phyloP scores from a whole-genome alignment of 2,329 filamentous ascomycete genomes.

The Leptosphaerulina australis region DNA sequence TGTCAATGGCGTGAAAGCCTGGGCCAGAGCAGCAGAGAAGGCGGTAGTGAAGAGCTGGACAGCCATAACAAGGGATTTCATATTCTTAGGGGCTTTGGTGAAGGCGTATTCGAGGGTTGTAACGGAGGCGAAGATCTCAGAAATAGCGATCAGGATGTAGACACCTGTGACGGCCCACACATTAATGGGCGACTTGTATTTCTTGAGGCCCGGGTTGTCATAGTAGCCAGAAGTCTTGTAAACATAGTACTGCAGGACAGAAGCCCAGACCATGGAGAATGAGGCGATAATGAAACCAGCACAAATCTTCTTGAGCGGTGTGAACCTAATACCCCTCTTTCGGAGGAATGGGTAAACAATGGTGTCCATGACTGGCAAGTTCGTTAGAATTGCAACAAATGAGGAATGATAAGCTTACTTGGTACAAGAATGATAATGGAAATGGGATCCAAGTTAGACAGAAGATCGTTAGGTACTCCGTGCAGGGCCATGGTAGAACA shows the following conservation, averaged over 20 bases:
- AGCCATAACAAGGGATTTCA: conserved; percentile 55
- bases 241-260: conserved; percentile 64
- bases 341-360: conserved; percentile 73
- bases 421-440: conserved; percentile 77
- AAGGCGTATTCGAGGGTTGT: conserved; percentile 75
- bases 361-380: conserved; percentile 60
- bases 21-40: conserved; percentile 39
- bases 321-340: conserved; percentile 68
- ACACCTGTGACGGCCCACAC: conserved; percentile 61
- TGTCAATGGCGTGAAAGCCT: conserved; percentile 39
- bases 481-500: conserved; percentile 69
- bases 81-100: conserved; percentile 72
- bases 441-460: conserved; percentile 77
- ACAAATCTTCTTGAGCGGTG: conserved; percentile 77
- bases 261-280: conserved; percentile 64
- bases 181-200: conserved; percentile 54
- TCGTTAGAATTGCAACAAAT: conserved; percentile 63
- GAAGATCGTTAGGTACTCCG: conserved; percentile 77
- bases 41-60: conserved; percentile 47
- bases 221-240: conserved; percentile 60
- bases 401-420: conserved; percentile 38
- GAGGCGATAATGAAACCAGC: conserved; percentile 70
- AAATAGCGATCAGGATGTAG: conserved; percentile 61
- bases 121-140: conserved; percentile 69
- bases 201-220: conserved; percentile 45